Evolutionary conservation across 2,329 filamentous ascomycete genomes (phyloP).

Genomic region (Fusarium armeniacum): DNA sequence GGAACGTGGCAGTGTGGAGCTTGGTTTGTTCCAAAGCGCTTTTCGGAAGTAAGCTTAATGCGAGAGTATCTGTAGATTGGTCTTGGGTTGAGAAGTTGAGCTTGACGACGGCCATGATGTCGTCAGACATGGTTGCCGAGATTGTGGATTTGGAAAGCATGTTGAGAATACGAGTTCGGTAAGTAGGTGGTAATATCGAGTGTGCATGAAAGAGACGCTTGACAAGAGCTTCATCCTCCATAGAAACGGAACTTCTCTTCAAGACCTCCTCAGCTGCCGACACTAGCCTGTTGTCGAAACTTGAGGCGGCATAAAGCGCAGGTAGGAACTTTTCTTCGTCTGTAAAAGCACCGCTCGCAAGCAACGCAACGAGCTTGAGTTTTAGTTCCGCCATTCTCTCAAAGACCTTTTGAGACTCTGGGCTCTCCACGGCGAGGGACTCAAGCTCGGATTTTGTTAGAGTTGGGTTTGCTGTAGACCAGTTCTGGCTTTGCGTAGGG

Average conservation of each 20-base stretch:
- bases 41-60: slow-evolving; percentile 53
- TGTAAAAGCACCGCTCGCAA: slow-evolving; percentile 87
- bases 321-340: slow-evolving; percentile 88
- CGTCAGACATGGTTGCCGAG: slow-evolving; percentile 77
- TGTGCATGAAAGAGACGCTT: slow-evolving; percentile 79
- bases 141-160: slow-evolving; percentile 82
- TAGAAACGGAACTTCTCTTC: slow-evolving; percentile 80
- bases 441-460: slow-evolving; percentile 51
- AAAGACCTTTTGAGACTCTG: slow-evolving; percentile 73
- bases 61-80: slow-evolving; percentile 11
- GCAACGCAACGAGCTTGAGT: slow-evolving; percentile 74
- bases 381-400: slow-evolving; percentile 61
- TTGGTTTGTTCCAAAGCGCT: slow-evolving; percentile 82
- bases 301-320: slow-evolving; percentile 85
- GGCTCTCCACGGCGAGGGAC: slow-evolving; percentile 54
- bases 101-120: slow-evolving; percentile 78
- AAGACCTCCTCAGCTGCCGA: slow-evolving; percentile 90
- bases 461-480: slow-evolving; percentile 53
- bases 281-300: slow-evolving; percentile 83
- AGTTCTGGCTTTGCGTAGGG: slow-evolving; percentile 52
- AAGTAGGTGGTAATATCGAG: slow-evolving; percentile 76
- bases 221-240: slow-evolving; percentile 78
- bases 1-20: slow-evolving; percentile 84
- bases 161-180: slow-evolving; percentile 82
- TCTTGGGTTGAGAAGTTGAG: slow-evolving; percentile 67